A percentile compares a stretch with the other conserved stretches of the same genome.
phyloP scores from a whole-genome alignment of 139 green algal genomes.

The Ulvella scutata region DNA sequence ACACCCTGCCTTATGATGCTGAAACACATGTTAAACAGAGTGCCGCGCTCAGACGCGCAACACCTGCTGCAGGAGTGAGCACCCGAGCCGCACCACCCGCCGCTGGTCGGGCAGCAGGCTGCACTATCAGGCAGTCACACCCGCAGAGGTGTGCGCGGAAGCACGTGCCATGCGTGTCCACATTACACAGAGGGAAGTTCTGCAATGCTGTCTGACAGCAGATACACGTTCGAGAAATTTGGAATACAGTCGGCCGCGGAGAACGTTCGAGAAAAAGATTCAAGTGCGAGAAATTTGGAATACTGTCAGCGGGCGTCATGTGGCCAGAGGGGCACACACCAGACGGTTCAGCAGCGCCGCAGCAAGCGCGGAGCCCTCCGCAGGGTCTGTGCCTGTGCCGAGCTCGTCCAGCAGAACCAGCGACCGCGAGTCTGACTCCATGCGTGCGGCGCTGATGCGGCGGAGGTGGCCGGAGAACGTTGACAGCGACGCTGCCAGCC shows the following conservation, averaged over 20 bases:
- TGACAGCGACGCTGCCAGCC: slow-evolving; percentile 70
- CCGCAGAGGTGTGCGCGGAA: not conserved
- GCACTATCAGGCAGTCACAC: not conserved
- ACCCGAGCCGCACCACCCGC: not conserved
- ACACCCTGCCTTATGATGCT: not conserved
- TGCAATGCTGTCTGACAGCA: no score
- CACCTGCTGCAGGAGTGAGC: slow-evolving; percentile 8
- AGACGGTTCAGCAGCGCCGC: slow-evolving; percentile 57
- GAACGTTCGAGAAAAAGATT: slow-evolving; percentile 4
- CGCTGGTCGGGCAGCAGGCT: not conserved
- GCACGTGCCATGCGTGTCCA: not conserved
- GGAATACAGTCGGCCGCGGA: not conserved
- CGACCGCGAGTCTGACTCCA: slow-evolving; percentile 40
- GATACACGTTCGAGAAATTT: not conserved
- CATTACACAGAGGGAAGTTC: slow-evolving; percentile 3
- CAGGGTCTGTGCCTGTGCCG: slow-evolving; percentile 84
- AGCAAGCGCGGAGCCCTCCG: slow-evolving; percentile 79
- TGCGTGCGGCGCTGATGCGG: slow-evolving; percentile 34
- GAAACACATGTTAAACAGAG: not conserved
- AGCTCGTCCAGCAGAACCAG: slow-evolving; percentile 95
- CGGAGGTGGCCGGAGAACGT: slow-evolving; percentile 85
- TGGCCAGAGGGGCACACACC: no score
- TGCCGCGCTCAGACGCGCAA: slow-evolving; percentile 2
- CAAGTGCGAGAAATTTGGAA: not conserved
- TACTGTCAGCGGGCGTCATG: not conserved